Percentiles rank a stretch among this genome's conserved stretches.
Evolutionary conservation across 108 stramenopile species (phyloP).

Genomic region (Cyclostephanos tholiformis): DNA sequence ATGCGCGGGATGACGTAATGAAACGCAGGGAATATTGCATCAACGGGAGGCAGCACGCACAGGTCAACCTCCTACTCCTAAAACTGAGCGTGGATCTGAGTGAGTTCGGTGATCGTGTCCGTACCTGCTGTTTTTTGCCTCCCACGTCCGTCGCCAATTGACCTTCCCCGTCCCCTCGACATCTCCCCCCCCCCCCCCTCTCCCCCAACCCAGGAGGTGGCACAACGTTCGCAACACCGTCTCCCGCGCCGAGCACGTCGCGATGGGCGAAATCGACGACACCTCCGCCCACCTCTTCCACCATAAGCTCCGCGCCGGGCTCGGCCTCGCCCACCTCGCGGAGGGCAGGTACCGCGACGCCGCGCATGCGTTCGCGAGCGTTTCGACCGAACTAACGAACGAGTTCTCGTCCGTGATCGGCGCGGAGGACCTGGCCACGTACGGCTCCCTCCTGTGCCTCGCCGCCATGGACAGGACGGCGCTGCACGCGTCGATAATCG

Average conservation of each 20-base stretch:
- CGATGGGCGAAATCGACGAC: slow-evolving; percentile 24
- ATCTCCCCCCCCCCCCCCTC: slow-evolving; percentile 1
- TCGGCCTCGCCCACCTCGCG: slow-evolving; percentile 45
- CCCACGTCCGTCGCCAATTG: slow-evolving; percentile 32
- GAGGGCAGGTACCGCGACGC: slow-evolving; percentile 47
- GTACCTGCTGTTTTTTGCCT: slow-evolving; percentile 21
- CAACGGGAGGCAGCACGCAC: slow-evolving; percentile 57
- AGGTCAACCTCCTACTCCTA: slow-evolving; percentile 57
- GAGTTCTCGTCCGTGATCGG: slow-evolving; percentile 41
- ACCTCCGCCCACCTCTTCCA: slow-evolving; percentile 27
- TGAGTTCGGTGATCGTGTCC: slow-evolving; percentile 13
- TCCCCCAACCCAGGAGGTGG: slow-evolving; percentile 14
- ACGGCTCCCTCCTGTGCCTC: slow-evolving; percentile 66
- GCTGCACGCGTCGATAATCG: slow-evolving; percentile 34
- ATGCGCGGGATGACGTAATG: no score
- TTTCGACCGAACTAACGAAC: slow-evolving; percentile 44
- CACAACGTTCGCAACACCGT: neutral
- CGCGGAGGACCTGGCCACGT: slow-evolving; percentile 78
- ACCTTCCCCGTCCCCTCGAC: slow-evolving; percentile 13
- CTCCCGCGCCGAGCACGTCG: slow-evolving; percentile 16
- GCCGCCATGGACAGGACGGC: slow-evolving; percentile 48
- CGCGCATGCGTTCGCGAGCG: slow-evolving; percentile 35
- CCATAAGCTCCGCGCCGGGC: slow-evolving; percentile 49
- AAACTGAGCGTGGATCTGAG: slow-evolving; percentile 59
- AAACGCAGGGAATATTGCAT: slow-evolving; percentile 66